Evolutionary conservation across 129 eudicot species (phyloP).

Genomic region (Cynara cardunculus): DNA sequence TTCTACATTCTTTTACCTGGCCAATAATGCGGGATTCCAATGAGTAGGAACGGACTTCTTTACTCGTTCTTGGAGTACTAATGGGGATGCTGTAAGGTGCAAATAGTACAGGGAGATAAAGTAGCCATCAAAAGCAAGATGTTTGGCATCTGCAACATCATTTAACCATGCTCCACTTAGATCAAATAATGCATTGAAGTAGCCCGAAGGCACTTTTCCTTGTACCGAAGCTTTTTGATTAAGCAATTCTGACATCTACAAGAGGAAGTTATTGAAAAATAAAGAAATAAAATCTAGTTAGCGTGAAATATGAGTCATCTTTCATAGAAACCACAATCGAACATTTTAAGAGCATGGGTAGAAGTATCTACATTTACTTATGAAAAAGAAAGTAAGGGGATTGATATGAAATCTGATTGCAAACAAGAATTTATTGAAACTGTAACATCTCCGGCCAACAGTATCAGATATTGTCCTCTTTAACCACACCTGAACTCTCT

Average conservation of each 20-base stretch:
- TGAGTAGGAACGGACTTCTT: slow-evolving; percentile 85
- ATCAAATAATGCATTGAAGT: slow-evolving; percentile 82
- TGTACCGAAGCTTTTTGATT: slow-evolving; percentile 87
- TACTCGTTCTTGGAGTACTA: slow-evolving; percentile 69
- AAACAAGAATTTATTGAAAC: background rate
- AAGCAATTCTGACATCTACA: slow-evolving; percentile 96
- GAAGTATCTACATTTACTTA: background rate
- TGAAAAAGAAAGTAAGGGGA: background rate
- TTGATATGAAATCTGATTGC: background rate
- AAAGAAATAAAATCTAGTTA: background rate
- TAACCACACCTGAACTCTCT: too few relatives aligned
- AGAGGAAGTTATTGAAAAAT: background rate
- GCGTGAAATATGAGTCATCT: background rate
- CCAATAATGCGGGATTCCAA: slow-evolving; percentile 86
- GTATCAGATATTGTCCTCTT: background rate
- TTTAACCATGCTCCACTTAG: slow-evolving; percentile 85
- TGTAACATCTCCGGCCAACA: background rate
- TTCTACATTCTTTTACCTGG: slow-evolving; percentile 48
- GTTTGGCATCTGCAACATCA: slow-evolving; percentile 74
- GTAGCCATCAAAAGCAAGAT: slow-evolving; percentile 92
- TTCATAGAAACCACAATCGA: background rate
- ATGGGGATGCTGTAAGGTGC: slow-evolving; percentile 74
- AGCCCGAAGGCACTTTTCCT: slow-evolving; percentile 97
- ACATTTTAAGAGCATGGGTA: background rate
- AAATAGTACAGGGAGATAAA: slow-evolving; percentile 76